Evolutionary conservation across 495 filamentous ascomycete species (phyloP).

Genomic region (Chaetomium fimeti): DNA sequence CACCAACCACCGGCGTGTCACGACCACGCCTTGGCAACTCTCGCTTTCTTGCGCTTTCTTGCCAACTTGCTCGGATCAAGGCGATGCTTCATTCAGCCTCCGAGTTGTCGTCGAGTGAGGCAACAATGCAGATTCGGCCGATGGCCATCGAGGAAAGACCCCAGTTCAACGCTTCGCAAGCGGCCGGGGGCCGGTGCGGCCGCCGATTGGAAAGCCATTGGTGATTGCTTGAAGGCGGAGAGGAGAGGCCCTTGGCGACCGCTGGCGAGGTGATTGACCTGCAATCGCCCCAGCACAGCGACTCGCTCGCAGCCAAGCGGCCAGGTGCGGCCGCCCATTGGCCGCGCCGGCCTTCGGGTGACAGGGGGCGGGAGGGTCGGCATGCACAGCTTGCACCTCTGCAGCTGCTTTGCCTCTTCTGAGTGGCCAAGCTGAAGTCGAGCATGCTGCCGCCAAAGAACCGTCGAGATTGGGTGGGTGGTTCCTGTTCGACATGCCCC

Average conservation of each 20-base stretch:
- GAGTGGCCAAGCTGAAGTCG: constrained; percentile 27
- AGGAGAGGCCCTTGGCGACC: constrained; percentile 27
- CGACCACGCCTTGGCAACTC: background rate
- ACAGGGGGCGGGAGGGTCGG: constrained; percentile 37
- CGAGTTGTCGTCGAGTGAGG: background rate
- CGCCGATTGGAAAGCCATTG: constrained; percentile 17
- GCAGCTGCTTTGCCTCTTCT: constrained; percentile 26
- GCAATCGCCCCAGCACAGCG: constrained; percentile 31
- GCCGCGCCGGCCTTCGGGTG: constrained; percentile 20
- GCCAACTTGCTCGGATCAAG: background rate
- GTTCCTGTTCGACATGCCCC: constrained; percentile 22
- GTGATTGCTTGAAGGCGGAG: constrained; percentile 17
- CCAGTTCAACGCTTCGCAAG: background rate
- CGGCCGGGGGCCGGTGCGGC: constrained; percentile 3
- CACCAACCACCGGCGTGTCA: constrained; percentile 2
- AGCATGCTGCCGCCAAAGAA: constrained; percentile 28
- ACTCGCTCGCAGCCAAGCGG: constrained; percentile 36
- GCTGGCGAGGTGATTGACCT: constrained; percentile 28
- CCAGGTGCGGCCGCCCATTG: constrained; percentile 31
- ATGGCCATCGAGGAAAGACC: background rate
- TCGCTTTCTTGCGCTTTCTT: background rate
- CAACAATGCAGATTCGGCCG: background rate
- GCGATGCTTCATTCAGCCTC: background rate
- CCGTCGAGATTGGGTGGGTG: constrained; percentile 30
- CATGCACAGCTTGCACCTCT: constrained; percentile 29